Conservation (phyloP, 2,329 filamentous ascomycete species). For the Penicillium nordicum region DNA sequence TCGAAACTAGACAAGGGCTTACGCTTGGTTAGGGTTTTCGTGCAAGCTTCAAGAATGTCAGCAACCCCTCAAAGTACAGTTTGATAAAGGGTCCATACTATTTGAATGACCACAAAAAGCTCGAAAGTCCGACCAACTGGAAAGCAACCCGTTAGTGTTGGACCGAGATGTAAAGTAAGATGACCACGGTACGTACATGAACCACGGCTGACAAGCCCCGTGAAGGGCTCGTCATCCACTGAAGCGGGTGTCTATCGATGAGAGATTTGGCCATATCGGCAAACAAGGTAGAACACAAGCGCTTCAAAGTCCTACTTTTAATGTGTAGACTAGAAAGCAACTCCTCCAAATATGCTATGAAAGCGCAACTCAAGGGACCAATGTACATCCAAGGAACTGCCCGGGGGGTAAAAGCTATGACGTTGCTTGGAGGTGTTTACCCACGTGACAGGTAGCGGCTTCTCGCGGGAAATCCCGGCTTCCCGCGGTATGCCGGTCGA, state of each 20-base stretch:
- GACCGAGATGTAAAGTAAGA: background rate
- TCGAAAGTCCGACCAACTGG: constrained; percentile 40
- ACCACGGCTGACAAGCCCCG: constrained; percentile 42
- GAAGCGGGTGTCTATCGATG: constrained; percentile 41
- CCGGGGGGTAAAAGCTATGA: constrained; percentile 7
- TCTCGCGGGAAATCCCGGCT: constrained; percentile 4
- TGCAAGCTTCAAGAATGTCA: constrained; percentile 34
- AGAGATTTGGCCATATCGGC: constrained; percentile 20
- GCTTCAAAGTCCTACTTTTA: background rate
- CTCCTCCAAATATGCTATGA: background rate
- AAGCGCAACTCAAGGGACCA: constrained; percentile 1
- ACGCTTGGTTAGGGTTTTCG: constrained; percentile 44
- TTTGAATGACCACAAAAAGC: constrained; percentile 46
- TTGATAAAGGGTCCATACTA: constrained; percentile 35
- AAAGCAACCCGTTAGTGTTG: background rate
- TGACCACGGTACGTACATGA: constrained; percentile 34
- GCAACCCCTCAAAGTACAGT: background rate
- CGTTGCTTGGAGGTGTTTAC: background rate
- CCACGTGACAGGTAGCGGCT: constrained; percentile 14
- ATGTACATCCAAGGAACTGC: background rate
- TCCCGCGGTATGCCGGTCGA: constrained; percentile 16
- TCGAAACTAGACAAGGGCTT: constrained; percentile 1
- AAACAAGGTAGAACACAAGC: background rate
- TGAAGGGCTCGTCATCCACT: constrained; percentile 43
- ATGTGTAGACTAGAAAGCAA: background rate